Conservation (phyloP, 106 monocot genomes). For the Vanilla planifolia region DNA sequence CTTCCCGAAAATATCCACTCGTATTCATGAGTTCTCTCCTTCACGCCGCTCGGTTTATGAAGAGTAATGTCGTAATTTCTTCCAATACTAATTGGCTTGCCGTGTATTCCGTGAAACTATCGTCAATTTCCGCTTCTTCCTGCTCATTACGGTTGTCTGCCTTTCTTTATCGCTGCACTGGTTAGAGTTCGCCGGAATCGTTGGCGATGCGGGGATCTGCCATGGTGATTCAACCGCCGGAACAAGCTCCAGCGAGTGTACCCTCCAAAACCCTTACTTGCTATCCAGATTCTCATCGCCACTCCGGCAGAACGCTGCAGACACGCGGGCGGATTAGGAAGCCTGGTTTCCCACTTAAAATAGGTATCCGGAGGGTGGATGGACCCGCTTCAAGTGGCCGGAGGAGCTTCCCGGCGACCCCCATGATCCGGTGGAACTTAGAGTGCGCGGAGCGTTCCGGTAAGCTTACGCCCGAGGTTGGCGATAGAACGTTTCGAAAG, state of each 20-base stretch:
- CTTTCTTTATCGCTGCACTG: not conserved
- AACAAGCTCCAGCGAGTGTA: not conserved
- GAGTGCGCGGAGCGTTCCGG: conserved; percentile 17
- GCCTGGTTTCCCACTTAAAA: not conserved
- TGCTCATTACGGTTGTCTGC: no score
- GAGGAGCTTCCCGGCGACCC: conserved; percentile 59
- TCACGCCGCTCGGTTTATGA: no score
- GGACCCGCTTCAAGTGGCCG: conserved; percentile 1
- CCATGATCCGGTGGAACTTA: conserved; percentile 69
- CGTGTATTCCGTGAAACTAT: no score
- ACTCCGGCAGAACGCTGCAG: not conserved
- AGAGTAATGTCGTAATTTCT: no score
- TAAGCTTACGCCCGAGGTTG: not conserved
- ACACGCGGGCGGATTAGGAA: not conserved
- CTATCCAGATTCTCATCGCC: not conserved
- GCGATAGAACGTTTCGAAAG: not conserved
- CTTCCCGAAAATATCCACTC: no score
- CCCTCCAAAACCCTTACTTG: not conserved
- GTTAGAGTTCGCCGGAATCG: not conserved
- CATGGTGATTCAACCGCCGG: not conserved
- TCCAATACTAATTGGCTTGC: no score
- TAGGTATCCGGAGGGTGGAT: not conserved
- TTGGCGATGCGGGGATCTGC: conserved; percentile 1
- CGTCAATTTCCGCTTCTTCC: no score
- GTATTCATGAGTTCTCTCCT: no score